These are phyloP conservation scores for Acrocalymma vagum DNA, from an alignment of 2,329 filamentous ascomycete species.

Conservation along the genomic window DNA sequence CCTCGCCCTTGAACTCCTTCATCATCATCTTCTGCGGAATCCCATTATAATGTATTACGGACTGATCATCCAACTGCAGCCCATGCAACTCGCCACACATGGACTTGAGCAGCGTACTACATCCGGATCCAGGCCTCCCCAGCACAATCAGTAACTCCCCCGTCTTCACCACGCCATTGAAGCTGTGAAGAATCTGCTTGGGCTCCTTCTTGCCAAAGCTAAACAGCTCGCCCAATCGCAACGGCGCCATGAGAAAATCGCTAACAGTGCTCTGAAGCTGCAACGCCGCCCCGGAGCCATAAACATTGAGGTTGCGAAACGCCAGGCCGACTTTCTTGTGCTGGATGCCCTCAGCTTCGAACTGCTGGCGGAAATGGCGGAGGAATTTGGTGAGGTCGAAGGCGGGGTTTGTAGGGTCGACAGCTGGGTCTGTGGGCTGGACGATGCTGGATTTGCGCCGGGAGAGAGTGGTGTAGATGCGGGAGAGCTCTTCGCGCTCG, in stretches of 20 bases:
- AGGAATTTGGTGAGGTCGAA: constrained; percentile 65
- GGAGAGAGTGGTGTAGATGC: too few relatives aligned
- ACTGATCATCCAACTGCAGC: constrained; percentile 60
- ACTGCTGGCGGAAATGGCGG: constrained; percentile 57
- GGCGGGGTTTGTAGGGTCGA: constrained; percentile 62
- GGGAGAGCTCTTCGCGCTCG: too few relatives aligned
- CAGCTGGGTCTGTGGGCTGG: constrained; percentile 52
- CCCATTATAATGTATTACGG: constrained; percentile 70
- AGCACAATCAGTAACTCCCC: constrained; percentile 60
- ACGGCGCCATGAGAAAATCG: constrained; percentile 65
- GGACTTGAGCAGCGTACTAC: constrained; percentile 70
- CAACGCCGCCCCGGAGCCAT: constrained; percentile 71
- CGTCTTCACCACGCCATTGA: constrained; percentile 61
- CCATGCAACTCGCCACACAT: constrained; percentile 69
- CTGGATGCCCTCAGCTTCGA: constrained; percentile 65
- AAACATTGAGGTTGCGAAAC: constrained; percentile 72
- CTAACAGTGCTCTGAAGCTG: constrained; percentile 74
- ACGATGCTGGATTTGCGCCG: constrained; percentile 34
- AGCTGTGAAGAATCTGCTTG: constrained; percentile 64
- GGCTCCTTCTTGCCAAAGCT: constrained; percentile 56
- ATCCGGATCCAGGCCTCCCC: constrained; percentile 64
- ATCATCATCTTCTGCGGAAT: constrained; percentile 52
- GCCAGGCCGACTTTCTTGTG: constrained; percentile 66
- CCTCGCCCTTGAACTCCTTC: constrained; percentile 57
- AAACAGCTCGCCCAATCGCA: constrained; percentile 66